Conservation (phyloP, 768 basidiomycete genomes). For the Leccinum subgranulosum region DNA sequence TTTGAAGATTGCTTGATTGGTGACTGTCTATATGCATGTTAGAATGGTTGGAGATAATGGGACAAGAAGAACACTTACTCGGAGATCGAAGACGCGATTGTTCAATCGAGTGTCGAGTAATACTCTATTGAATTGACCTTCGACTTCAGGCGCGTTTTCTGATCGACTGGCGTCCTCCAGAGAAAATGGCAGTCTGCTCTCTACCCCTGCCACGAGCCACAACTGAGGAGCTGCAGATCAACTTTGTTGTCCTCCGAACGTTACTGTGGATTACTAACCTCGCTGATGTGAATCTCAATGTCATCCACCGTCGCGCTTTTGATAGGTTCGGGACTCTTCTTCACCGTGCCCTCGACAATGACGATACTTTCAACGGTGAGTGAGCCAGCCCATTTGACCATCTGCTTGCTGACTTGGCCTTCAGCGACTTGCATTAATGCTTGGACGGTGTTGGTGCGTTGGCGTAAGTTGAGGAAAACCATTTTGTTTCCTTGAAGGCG, state of each 20-base stretch:
- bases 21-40: slow-evolving; percentile 63
- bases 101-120: slow-evolving; percentile 92
- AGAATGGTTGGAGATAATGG: not conserved
- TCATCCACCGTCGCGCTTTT: slow-evolving; percentile 88
- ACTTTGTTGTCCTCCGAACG: not conserved
- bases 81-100: slow-evolving; percentile 89
- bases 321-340: slow-evolving; percentile 77
- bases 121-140: slow-evolving; percentile 72
- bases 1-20: slow-evolving; percentile 94
- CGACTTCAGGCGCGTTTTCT: slow-evolving; percentile 65
- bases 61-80: slow-evolving; percentile 48
- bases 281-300: slow-evolving; percentile 80
- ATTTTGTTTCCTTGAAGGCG: slow-evolving; percentile 94
- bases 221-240: slow-evolving; percentile 46
- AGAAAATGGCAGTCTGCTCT: slow-evolving; percentile 82
- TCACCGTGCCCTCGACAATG: slow-evolving; percentile 80
- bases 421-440: slow-evolving; percentile 71
- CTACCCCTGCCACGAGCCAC: slow-evolving; percentile 75
- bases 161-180: slow-evolving; percentile 90
- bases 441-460: slow-evolving; percentile 83
- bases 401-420: slow-evolving; percentile 88
- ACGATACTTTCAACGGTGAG: slow-evolving; percentile 88
- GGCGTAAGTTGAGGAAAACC: slow-evolving; percentile 90
- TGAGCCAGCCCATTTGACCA: slow-evolving; percentile 88
- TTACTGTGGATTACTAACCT: slow-evolving; percentile 46